Conservation (phyloP, 257 asterid genomes). For the Salvia miltiorrhiza region DNA sequence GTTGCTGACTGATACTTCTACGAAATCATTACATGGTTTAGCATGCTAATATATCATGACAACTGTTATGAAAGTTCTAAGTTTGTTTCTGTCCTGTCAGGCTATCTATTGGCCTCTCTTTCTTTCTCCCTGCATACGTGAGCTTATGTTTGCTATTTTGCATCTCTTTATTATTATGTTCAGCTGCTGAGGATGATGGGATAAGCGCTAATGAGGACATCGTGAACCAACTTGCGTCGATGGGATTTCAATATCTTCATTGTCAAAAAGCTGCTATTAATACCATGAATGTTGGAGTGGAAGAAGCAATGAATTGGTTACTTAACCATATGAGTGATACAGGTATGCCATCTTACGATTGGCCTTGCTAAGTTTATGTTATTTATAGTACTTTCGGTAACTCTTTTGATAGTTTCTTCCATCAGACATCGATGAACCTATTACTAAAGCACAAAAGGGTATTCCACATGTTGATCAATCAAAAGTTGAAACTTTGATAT, state of each 20-base stretch:
- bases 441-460: slow-evolving; percentile 38
- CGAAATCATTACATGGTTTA: not conserved
- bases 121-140: not conserved
- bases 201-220: slow-evolving; percentile 57
- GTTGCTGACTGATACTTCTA: slow-evolving; percentile 5
- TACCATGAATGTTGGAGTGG: slow-evolving; percentile 77
- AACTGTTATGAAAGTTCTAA: not conserved
- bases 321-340: slow-evolving; percentile 85
- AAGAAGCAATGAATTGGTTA: slow-evolving; percentile 88
- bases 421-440: slow-evolving; percentile 80
- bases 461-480: slow-evolving; percentile 61
- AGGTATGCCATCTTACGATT: slow-evolving; percentile 41
- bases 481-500: slow-evolving; percentile 61
- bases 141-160: slow-evolving; percentile 2
- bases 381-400: not conserved
- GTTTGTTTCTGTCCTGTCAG: not conserved
- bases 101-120: not conserved
- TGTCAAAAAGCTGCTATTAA: slow-evolving; percentile 93
- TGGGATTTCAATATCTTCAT: slow-evolving; percentile 83
- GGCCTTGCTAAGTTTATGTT: slow-evolving; percentile 9
- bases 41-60: not conserved
- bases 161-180: slow-evolving; percentile 19
- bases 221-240: slow-evolving; percentile 72
- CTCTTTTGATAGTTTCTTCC: slow-evolving; percentile 17
- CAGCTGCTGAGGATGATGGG: slow-evolving; percentile 49